Percentiles rank a stretch among this genome's conserved stretches.
These are phyloP conservation scores for Seminavis robusta DNA, from an alignment of 108 stramenopile genomes.

Conservation along the genomic window DNA sequence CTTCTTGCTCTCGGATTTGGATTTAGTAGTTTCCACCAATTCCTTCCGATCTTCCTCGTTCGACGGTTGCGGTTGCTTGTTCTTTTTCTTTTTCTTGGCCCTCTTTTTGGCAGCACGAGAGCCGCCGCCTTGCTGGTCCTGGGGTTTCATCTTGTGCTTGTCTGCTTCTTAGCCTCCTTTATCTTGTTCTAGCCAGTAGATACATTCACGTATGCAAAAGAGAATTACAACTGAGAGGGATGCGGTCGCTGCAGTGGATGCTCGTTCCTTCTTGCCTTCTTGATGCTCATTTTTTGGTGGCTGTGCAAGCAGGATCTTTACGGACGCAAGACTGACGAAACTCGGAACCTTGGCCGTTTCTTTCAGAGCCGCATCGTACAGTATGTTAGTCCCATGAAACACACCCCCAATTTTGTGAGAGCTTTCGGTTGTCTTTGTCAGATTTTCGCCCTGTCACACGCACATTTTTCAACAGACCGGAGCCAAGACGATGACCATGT, in stretches of 20 bases:
- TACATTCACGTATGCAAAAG: background rate
- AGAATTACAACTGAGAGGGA: background rate
- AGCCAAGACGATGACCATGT: too few relatives aligned
- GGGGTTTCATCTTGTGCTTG: background rate
- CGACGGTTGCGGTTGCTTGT: conserved; percentile 12
- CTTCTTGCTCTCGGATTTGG: conserved; percentile 11
- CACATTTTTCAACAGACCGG: too few relatives aligned
- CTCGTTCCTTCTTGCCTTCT: conserved; percentile 14
- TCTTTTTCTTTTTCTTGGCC: conserved; percentile 69
- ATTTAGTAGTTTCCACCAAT: conserved; percentile 7
- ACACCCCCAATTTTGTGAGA: too few relatives aligned
- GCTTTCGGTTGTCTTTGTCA: too few relatives aligned
- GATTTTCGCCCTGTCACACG: too few relatives aligned
- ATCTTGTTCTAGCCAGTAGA: background rate
- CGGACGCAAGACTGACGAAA: too few relatives aligned
- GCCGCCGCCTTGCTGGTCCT: conserved; percentile 33
- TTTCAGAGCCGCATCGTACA: too few relatives aligned
- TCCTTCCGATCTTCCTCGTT: conserved; percentile 20
- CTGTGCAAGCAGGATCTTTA: too few relatives aligned
- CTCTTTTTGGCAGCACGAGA: conserved; percentile 87
- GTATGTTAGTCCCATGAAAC: too few relatives aligned
- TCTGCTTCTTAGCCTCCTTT: background rate
- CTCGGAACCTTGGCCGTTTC: too few relatives aligned
- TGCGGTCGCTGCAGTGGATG: background rate
- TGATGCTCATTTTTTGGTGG: background rate